A percentile compares a stretch with the other conserved stretches of the same genome.
Conservation (phyloP, 192 early-diverging fungal genomes). For the Podila minutissima region DNA sequence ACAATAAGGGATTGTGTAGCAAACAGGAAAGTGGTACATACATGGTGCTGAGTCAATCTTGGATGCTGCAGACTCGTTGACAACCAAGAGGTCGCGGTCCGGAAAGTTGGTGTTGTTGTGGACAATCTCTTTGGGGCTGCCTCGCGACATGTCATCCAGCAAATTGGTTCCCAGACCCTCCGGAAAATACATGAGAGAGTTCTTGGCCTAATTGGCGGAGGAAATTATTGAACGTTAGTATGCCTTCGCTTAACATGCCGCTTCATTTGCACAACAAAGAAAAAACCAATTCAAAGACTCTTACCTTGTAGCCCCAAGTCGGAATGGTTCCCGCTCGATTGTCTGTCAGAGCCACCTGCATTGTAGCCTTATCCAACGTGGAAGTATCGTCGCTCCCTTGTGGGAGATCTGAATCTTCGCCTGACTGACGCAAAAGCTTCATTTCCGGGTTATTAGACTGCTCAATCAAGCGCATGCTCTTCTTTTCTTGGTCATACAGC, state of each 20-base stretch:
- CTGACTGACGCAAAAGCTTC: conserved; percentile 20
- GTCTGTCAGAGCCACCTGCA: conserved; percentile 29
- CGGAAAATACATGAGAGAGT: conserved; percentile 79
- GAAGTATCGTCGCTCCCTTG: background rate
- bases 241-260: no score
- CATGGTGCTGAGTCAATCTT: conserved; percentile 30
- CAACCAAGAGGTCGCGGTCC: conserved; percentile 36
- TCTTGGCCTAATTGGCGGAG: conserved; percentile 61
- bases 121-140: conserved; percentile 68
- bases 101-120: conserved; percentile 71
- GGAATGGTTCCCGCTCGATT: conserved; percentile 36
- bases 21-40: background rate
- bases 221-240: background rate
- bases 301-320: conserved; percentile 71
- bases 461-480: conserved; percentile 37
- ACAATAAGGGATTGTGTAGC: background rate
- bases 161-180: conserved; percentile 58
- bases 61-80: conserved; percentile 28
- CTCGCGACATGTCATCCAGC: conserved; percentile 49
- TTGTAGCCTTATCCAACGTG: conserved; percentile 17
- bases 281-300: background rate
- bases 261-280: no score
- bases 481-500: conserved; percentile 72
- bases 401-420: conserved; percentile 7
- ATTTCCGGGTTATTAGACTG: conserved; percentile 23